phyloP scores from a whole-genome alignment of 768 basidiomycete species.

The Galerina marginata region DNA sequence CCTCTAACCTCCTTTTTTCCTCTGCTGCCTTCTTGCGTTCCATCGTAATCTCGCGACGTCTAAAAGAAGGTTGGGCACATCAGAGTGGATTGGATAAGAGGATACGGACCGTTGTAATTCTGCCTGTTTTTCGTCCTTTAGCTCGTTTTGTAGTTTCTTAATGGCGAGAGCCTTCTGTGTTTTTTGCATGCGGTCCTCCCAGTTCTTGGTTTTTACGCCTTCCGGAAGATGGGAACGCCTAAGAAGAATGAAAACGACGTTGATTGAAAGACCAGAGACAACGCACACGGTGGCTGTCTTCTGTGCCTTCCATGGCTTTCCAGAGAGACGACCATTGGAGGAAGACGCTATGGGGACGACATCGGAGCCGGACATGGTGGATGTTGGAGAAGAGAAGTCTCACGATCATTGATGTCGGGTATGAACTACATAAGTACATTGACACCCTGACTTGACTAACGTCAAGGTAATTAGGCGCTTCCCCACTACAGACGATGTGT shows the following conservation, averaged over 20 bases:
- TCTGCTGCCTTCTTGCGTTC: slow-evolving; percentile 77
- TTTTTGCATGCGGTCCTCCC: slow-evolving; percentile 73
- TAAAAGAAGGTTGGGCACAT: slow-evolving; percentile 12
- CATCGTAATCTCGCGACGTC: slow-evolving; percentile 68
- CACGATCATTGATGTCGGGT: slow-evolving; percentile 20
- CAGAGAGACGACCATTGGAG: slow-evolving; percentile 68
- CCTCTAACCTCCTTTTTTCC: slow-evolving; percentile 70
- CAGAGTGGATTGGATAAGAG: neutral
- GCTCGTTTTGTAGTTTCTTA: slow-evolving; percentile 74
- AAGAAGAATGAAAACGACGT: slow-evolving; percentile 17
- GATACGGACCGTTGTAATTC: slow-evolving; percentile 61
- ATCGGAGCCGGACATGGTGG: slow-evolving; percentile 29
- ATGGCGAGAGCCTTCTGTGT: slow-evolving; percentile 69
- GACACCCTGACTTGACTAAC: too few relatives aligned
- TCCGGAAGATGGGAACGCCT: slow-evolving; percentile 74
- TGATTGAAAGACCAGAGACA: neutral
- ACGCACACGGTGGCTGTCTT: slow-evolving; percentile 59
- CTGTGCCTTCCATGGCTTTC: slow-evolving; percentile 68
- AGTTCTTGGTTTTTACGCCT: slow-evolving; percentile 68
- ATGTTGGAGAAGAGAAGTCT: slow-evolving; percentile 18
- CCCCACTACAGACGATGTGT: neutral
- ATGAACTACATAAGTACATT: neutral
- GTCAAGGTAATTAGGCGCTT: neutral
- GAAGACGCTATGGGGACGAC: slow-evolving; percentile 53
- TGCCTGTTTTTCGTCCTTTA: slow-evolving; percentile 77